A percentile compares a stretch with the other conserved stretches of the same genome.
Conservation (phyloP, 495 filamentous ascomycete species). For the Penicillium psychrofluorescens region DNA sequence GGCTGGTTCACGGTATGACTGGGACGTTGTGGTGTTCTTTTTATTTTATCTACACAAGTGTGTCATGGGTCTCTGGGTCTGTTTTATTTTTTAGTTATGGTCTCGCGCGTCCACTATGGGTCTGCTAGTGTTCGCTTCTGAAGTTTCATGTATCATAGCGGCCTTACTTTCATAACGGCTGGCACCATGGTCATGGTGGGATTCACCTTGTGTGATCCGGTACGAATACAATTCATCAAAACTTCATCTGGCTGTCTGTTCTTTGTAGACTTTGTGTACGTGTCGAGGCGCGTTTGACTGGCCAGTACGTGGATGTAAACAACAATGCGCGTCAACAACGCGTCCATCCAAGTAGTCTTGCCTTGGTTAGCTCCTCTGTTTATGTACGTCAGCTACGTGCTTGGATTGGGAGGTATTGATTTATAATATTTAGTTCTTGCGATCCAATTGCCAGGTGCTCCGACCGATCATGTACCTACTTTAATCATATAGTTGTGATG, state of each 20-base stretch:
- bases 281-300: not conserved
- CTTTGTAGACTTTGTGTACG: not conserved
- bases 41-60: slow-evolving; percentile 34
- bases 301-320: too few relatives aligned
- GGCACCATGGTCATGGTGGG: slow-evolving; percentile 31
- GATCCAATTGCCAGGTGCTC: too few relatives aligned
- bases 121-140: slow-evolving; percentile 39
- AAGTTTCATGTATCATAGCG: slow-evolving; percentile 43
- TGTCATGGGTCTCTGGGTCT: slow-evolving; percentile 46
- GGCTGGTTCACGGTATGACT: slow-evolving; percentile 43
- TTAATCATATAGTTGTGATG: too few relatives aligned
- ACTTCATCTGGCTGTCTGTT: slow-evolving; percentile 5
- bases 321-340: too few relatives aligned
- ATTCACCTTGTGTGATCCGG: slow-evolving; percentile 25
- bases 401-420: too few relatives aligned
- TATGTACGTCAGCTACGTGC: too few relatives aligned
- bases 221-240: slow-evolving; percentile 39
- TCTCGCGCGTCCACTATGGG: slow-evolving; percentile 38
- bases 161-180: slow-evolving; percentile 35
- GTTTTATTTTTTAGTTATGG: slow-evolving; percentile 33
- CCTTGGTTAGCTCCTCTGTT: too few relatives aligned
- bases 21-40: slow-evolving; percentile 50
- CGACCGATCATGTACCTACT: too few relatives aligned
- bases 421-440: too few relatives aligned
- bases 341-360: too few relatives aligned